Evolutionary conservation across 176 grass and related monocot species (phyloP).

Genomic region (Melocanna baccifera): DNA sequence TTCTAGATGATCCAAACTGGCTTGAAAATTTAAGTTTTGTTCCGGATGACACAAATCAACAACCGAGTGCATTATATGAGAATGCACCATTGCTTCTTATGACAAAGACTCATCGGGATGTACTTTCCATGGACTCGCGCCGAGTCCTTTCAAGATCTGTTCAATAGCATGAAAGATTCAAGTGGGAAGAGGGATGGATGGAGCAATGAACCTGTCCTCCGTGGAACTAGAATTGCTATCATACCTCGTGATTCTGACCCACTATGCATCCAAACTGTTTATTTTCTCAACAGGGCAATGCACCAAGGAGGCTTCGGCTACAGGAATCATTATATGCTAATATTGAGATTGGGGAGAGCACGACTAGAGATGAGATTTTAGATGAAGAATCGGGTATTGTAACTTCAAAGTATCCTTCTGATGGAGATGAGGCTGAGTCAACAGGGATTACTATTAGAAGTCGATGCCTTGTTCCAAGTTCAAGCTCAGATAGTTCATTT

Average conservation of each 20-base stretch:
- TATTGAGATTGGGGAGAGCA: neutral
- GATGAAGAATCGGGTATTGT: conserved; percentile 35
- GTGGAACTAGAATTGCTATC: conserved; percentile 33
- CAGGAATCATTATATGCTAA: neutral
- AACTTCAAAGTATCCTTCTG: neutral
- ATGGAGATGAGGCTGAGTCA: conserved; percentile 21
- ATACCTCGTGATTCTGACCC: conserved; percentile 20
- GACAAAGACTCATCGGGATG: conserved; percentile 55
- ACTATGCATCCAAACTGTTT: conserved; percentile 3
- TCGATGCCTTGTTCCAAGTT: neutral
- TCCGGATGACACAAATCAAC: conserved; percentile 20
- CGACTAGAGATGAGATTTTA: conserved; percentile 8
- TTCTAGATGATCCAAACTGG: conserved; percentile 17
- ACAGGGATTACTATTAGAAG: conserved; percentile 38
- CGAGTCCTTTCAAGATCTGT: conserved; percentile 70
- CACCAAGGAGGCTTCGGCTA: conserved; percentile 48
- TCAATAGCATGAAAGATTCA: conserved; percentile 56
- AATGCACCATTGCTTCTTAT: conserved; percentile 45
- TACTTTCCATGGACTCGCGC: conserved; percentile 57
- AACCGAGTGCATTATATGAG: conserved; percentile 52
- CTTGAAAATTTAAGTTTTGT: conserved; percentile 13
- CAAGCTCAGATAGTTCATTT: conserved; percentile 16
- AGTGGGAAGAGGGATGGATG: conserved; percentile 24
- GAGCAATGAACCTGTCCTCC: conserved; percentile 26
- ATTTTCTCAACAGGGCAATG: conserved; percentile 42